Conservation (phyloP, 129 eudicot genomes). For the Saussurea involucrata region DNA sequence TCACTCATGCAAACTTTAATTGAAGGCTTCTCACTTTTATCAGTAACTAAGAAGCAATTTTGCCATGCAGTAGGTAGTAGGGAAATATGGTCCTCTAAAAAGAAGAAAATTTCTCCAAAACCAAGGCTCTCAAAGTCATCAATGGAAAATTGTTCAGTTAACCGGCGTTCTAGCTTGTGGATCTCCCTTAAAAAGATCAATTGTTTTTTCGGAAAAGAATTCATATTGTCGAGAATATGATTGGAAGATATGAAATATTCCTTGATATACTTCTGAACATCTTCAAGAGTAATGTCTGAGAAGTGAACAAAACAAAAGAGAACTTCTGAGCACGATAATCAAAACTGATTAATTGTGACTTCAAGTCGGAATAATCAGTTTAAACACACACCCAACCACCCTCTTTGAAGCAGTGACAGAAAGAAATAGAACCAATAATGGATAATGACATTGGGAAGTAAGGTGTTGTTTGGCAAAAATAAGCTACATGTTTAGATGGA, state of each 20-base stretch:
- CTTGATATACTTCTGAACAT: constrained; percentile 44
- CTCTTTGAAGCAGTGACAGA: background rate
- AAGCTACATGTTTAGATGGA: no score
- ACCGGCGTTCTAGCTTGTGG: constrained; percentile 50
- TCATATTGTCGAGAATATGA: constrained; percentile 15
- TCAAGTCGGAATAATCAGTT: background rate
- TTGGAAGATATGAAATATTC: constrained; percentile 36
- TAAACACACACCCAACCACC: background rate
- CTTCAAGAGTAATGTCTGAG: constrained; percentile 63
- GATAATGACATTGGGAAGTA: background rate
- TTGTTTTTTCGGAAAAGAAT: constrained; percentile 28
- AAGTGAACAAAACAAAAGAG: background rate
- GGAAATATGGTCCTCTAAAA: constrained; percentile 49
- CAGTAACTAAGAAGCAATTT: constrained; percentile 31
- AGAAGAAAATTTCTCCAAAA: constrained; percentile 59
- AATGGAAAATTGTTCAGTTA: constrained; percentile 49
- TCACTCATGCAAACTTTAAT: constrained; percentile 65
- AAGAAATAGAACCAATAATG: background rate
- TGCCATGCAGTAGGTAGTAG: constrained; percentile 47
- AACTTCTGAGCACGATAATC: background rate
- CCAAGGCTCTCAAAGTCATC: constrained; percentile 63
- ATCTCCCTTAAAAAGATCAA: constrained; percentile 45
- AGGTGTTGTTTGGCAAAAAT: no score
- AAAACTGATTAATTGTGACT: background rate
- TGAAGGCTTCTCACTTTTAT: constrained; percentile 30